These are phyloP conservation scores for Aureobasidium lini DNA, from an alignment of 2,329 filamentous ascomycete genomes.

Conservation along the genomic window DNA sequence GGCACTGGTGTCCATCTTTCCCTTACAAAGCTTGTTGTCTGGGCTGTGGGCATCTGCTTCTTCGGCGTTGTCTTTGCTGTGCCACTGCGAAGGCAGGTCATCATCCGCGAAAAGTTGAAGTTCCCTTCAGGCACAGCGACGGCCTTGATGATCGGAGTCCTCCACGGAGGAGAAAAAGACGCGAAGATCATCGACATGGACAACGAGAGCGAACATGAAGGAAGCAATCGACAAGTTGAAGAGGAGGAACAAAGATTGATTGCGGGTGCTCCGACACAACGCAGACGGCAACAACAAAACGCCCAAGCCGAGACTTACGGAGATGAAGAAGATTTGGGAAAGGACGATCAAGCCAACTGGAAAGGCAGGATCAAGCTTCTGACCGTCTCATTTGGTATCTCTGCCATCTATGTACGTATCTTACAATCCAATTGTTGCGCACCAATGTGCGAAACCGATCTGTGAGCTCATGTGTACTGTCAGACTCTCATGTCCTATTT, in stretches of 20 bases:
- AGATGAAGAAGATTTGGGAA: conserved; percentile 25
- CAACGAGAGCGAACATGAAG: conserved; percentile 20
- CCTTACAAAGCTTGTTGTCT: conserved; percentile 72
- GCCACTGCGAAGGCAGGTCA: conserved; percentile 80
- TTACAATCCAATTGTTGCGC: neutral
- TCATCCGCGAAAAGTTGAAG: conserved; percentile 83
- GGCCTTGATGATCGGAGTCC: conserved; percentile 81
- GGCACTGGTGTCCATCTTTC: conserved; percentile 29
- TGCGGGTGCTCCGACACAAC: neutral
- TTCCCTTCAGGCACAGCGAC: conserved; percentile 96
- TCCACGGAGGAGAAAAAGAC: conserved; percentile 57
- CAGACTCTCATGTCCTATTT: conserved; percentile 86
- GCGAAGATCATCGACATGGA: conserved; percentile 34
- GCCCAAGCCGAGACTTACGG: neutral
- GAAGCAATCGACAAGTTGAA: conserved; percentile 21
- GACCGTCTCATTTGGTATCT: conserved; percentile 52
- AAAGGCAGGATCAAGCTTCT: conserved; percentile 54
- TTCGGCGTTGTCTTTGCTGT: conserved; percentile 97
- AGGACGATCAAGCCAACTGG: conserved; percentile 46
- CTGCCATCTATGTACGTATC: conserved; percentile 42
- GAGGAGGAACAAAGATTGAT: conserved; percentile 12
- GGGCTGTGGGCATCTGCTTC: conserved; percentile 88
- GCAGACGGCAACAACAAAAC: neutral
- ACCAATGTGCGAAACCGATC: neutral
- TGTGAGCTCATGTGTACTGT: conserved; percentile 14